Conservation (phyloP, 2,329 filamentous ascomycete genomes). For the Penicillium sclerotiorum region DNA sequence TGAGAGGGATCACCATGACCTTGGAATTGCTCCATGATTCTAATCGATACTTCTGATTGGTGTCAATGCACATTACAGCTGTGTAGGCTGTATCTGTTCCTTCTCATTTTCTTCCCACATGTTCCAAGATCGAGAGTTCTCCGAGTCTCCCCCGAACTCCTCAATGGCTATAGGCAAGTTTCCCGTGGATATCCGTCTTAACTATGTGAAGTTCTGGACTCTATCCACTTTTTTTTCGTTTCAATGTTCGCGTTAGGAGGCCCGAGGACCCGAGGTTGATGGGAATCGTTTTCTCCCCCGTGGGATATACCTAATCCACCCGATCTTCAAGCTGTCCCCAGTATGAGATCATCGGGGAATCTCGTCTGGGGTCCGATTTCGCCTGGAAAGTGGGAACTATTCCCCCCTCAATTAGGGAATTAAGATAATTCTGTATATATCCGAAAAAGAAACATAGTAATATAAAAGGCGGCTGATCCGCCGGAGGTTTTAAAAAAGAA, state of each 20-base stretch:
- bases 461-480: too few species aligned
- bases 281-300: background rate
- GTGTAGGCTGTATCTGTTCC: too few species aligned
- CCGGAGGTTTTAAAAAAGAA: too few species aligned
- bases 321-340: conserved; percentile 10
- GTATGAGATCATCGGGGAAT: conserved; percentile 22
- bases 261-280: conserved; percentile 26
- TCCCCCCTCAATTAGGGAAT: background rate
- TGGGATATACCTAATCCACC: conserved; percentile 23
- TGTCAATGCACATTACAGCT: too few species aligned
- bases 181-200: conserved; percentile 24
- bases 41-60: background rate
- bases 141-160: conserved; percentile 25
- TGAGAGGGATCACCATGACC: background rate
- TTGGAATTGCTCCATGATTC: background rate
- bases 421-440: too few species aligned
- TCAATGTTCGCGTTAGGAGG: background rate
- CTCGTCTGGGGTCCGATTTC: conserved; percentile 5
- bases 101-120: background rate
- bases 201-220: background rate
- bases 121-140: conserved; percentile 24
- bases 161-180: too few species aligned
- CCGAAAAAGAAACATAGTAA: too few species aligned
- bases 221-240: background rate
- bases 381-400: background rate